These are phyloP conservation scores for Floccularia luteovirens DNA, from an alignment of 768 basidiomycete species.

Conservation along the genomic window DNA sequence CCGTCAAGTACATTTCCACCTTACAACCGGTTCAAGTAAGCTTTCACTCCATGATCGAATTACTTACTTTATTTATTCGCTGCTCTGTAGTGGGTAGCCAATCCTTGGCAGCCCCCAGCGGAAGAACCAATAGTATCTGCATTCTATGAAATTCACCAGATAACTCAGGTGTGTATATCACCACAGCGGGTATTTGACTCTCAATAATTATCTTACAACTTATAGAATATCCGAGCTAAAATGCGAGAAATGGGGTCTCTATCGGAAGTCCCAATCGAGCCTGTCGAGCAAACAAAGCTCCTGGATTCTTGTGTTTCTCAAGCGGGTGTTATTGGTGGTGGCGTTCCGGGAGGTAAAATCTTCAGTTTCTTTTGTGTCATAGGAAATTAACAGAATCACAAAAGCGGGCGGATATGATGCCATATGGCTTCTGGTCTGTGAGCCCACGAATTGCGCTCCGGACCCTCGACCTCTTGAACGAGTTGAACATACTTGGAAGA, in stretches of 20 bases:
- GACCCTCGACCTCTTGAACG: conserved; percentile 45
- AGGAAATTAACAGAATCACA: conserved; percentile 3
- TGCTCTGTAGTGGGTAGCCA: conserved; percentile 49
- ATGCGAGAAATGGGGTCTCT: conserved; percentile 82
- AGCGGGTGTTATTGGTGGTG: conserved; percentile 87
- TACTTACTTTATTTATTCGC: conserved; percentile 3
- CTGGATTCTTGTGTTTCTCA: conserved; percentile 70
- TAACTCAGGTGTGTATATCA: conserved; percentile 68
- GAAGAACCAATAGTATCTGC: conserved; percentile 40
- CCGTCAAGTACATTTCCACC: conserved; percentile 56
- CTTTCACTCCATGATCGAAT: conserved; percentile 1
- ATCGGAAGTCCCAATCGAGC: conserved; percentile 85
- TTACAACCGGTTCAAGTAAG: conserved; percentile 50
- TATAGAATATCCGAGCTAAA: conserved; percentile 62
- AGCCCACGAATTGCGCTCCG: conserved; percentile 37
- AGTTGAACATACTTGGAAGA: conserved; percentile 64
- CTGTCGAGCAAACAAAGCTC: conserved; percentile 75
- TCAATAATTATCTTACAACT: conserved; percentile 1
- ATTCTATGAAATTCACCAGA: conserved; percentile 49
- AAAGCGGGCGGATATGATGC: conserved; percentile 97
- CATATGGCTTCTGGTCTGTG: conserved; percentile 85
- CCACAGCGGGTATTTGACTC: not conserved
- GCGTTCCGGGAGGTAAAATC: conserved; percentile 86
- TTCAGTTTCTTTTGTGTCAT: not conserved
- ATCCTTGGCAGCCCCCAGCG: conserved; percentile 38